Evolutionary conservation across 768 basidiomycete species (phyloP), one percentile per base, ranked within the genome.

Genomic region (Pleurotus giganteus): DNA sequence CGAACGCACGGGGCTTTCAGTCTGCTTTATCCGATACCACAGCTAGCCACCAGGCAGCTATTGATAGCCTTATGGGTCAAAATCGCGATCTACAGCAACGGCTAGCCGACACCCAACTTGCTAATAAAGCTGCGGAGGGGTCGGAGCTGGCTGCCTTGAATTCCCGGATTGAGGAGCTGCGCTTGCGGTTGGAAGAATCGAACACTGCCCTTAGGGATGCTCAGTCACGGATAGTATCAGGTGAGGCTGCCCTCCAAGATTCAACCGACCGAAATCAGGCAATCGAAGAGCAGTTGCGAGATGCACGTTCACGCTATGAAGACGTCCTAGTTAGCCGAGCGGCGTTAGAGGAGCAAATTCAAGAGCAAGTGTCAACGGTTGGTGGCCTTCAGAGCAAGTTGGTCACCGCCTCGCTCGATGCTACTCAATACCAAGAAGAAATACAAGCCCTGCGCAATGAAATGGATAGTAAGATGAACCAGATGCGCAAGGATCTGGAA

Each of bases 131-230:
- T 41, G 57, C 61, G 6, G 64, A 68, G 39, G 60, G 61, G 29
- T 23, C 34, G 5, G 63, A 69, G 28, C 39, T 76, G 5, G 65
- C 59, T 17, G 60, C 64, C 39, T 61, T 79, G 37, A 69, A 65
- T 49, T 63, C 70, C 31, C 63, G 68, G 50, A 74, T 78, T 43
- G 34, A 51, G 24, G 49, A 51, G 19, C 19, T 51, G 12, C 49
- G 24, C 4, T 12, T n/a, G 2, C 34, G 34, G 6, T 12, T 51
- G 6, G 19, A 51, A n/a, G 31, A 34, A 23, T 7, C 34, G 2
- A n/a, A 51, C 36, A 36, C 4, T 19, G 31, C 49, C 23, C n/a
- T 37, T 6, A 37, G 23, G 15, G 34, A 51, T 12, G 49, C 49
- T 24, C 15, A 34, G 15, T 21, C 23, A n/a, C 15, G 27, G 11